Base-by-base conservation (phyloP, 2,329 filamentous ascomycete species). In the Aspergillus sojae region DNA sequence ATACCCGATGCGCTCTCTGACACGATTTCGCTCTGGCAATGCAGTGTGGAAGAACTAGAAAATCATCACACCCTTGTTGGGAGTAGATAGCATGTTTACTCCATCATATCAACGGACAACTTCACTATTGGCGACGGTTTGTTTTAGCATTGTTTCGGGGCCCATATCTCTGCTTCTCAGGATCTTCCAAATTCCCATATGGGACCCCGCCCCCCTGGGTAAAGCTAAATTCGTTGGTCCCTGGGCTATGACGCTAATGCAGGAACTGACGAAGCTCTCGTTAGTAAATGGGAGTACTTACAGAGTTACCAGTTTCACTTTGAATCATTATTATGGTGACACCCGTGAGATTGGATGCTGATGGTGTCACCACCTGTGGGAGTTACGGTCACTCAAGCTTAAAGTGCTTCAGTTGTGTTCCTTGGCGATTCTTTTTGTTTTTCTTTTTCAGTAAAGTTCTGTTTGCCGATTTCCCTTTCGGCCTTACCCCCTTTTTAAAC, bases 251-350 rank as follows among this genome's bases (percentile, higher is more conserved):
- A 58, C 74, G 69, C 75, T 77, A 77, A 75, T 75, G 75, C 75
- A 77, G 75, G 74, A 76, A 77, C 75, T 75, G 69, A 65, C 64
- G 60, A 68, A 67, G 58, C 57, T 68, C 60, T 26, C 5, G 39
- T 9, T 41, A n/a, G 39, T 41, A 41, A 16, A 41, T 41, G 39
- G 39, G 6, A 55, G 52, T 34, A 63, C 11, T 60, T 60, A 57
- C 60, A 57, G 59, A 62, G 46, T 26, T 48, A 48, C 46, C 62
- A 61, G 62, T 59, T 62, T 62, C 56, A 39, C 61, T 61, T 46
- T 62, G 55, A 63, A 65, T 65, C 62, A 65, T 64, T 12, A n/a
- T 52, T 12, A 48, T 34, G 48, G 48, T 34, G 62, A 57, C 55
- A 46, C 30, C 23, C n/a, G 23, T 39, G 30, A 36, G 28, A 26